These are phyloP conservation scores for Funneliformis geosporum DNA, from an alignment of 192 early-diverging fungal species.

Conservation along the genomic window DNA sequence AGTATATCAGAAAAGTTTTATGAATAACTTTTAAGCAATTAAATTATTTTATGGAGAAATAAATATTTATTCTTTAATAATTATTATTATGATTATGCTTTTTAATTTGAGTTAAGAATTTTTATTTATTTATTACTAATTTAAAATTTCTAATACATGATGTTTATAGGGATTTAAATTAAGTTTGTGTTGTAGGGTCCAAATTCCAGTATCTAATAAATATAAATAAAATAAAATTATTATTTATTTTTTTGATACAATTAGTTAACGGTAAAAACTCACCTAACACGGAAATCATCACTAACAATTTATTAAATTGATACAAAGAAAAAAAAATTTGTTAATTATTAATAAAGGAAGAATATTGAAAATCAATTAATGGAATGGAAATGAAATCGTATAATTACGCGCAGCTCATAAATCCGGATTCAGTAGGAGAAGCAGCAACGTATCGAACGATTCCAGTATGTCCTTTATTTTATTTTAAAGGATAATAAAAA, in stretches of 20 bases:
- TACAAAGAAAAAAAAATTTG: background rate
- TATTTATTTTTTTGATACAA: background rate
- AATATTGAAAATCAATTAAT: background rate
- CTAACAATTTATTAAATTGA: background rate
- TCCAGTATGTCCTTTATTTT: slow-evolving; percentile 48
- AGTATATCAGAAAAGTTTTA: too few species aligned
- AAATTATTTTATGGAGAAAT: too few species aligned
- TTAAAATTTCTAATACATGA: background rate
- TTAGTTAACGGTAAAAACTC: background rate
- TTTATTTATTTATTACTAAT: background rate
- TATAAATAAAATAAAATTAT: background rate
- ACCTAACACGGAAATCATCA: slow-evolving; percentile 30
- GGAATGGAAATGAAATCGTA: background rate
- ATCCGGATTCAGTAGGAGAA: slow-evolving; percentile 60
- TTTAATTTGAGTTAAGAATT: too few species aligned
- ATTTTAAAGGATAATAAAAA: background rate
- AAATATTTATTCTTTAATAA: too few species aligned
- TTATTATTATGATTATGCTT: too few species aligned
- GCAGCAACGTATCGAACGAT: slow-evolving; percentile 61
- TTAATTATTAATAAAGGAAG: background rate
- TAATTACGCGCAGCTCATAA: slow-evolving; percentile 59
- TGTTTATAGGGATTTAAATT: background rate
- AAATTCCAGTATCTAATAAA: slow-evolving; percentile 29
- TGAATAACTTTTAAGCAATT: too few species aligned
- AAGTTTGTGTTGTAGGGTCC: background rate